These are phyloP conservation scores for Pezicula carpinea DNA, from an alignment of 2,329 filamentous ascomycete genomes.

Conservation along the genomic window DNA sequence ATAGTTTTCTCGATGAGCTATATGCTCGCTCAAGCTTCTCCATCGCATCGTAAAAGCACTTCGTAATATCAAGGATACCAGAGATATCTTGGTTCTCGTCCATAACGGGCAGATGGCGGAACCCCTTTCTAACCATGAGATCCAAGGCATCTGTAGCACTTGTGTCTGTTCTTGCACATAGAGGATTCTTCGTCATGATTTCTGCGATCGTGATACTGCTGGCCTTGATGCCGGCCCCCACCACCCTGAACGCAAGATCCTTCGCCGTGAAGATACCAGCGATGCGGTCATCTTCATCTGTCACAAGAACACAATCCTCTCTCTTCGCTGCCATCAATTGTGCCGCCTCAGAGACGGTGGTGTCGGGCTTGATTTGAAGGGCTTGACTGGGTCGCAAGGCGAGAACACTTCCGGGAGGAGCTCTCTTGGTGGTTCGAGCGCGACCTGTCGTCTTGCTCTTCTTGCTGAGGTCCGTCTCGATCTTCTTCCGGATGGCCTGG, in stretches of 20 bases:
- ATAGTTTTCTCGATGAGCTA: constrained; percentile 94
- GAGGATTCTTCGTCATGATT: constrained; percentile 99
- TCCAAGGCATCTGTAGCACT: constrained; percentile 96
- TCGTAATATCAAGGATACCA: constrained; percentile 96
- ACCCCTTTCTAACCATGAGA: constrained; percentile 97
- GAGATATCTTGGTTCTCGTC: constrained; percentile 99
- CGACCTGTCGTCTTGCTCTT: constrained; percentile 81
- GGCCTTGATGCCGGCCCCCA: constrained; percentile 85
- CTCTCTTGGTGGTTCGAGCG: constrained; percentile 83
- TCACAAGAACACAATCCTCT: constrained; percentile 96
- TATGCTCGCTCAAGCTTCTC: constrained; percentile 98
- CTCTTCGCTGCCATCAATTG: constrained; percentile 99
- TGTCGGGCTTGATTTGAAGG: constrained; percentile 93
- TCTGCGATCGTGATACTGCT: constrained; percentile 89
- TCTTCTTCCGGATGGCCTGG: constrained; percentile 92
- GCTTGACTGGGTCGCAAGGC: constrained; percentile 93
- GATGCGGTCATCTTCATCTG: constrained; percentile 95
- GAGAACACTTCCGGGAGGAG: constrained; percentile 91
- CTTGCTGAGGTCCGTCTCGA: constrained; percentile 96
- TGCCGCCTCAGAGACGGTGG: constrained; percentile 90
- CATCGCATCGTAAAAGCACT: constrained; percentile 99
- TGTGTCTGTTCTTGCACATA: constrained; percentile 95
- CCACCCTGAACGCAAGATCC: constrained; percentile 94
- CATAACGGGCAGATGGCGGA: constrained; percentile 97
- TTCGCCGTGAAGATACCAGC: constrained; percentile 99